Conservation (phyloP, 208 protist genomes). For the Novymonas esmeraldas region DNA sequence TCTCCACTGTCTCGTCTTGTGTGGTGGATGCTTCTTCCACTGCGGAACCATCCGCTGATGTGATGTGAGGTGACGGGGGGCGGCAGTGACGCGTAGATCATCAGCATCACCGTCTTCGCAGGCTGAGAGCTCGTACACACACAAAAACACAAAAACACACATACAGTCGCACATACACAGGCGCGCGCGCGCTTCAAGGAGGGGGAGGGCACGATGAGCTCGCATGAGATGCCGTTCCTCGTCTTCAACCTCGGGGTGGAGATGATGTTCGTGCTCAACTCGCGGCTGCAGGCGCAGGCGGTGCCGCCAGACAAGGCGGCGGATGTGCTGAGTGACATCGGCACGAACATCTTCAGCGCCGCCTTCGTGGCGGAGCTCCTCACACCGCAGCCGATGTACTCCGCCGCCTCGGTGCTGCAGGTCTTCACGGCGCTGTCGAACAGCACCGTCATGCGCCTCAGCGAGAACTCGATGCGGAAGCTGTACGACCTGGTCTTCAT, state of each 20-base stretch:
- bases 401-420: conserved; percentile 43
- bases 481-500: conserved; percentile 94
- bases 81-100: too few species aligned
- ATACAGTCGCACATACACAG: neutral
- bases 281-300: conserved; percentile 85
- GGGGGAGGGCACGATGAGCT: conserved; percentile 62
- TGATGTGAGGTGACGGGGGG: too few species aligned
- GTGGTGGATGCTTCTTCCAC: conserved; percentile 9
- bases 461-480: conserved; percentile 86
- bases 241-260: conserved; percentile 92
- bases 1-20: neutral
- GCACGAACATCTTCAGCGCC: conserved; percentile 67
- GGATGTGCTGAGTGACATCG: conserved; percentile 77
- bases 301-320: conserved; percentile 53
- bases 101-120: too few species aligned
- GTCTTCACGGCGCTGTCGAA: conserved; percentile 84
- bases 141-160: neutral
- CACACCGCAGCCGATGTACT: conserved; percentile 85
- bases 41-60: too few species aligned
- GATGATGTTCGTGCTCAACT: conserved; percentile 93
- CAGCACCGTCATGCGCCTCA: conserved; percentile 89
- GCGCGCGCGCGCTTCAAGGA: neutral
- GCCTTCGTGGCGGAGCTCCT: conserved; percentile 89
- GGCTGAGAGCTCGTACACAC: too few species aligned
- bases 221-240: conserved; percentile 83